Base-by-base conservation (phyloP, 257 asterid genomes). In the Eucommia ulmoides region DNA sequence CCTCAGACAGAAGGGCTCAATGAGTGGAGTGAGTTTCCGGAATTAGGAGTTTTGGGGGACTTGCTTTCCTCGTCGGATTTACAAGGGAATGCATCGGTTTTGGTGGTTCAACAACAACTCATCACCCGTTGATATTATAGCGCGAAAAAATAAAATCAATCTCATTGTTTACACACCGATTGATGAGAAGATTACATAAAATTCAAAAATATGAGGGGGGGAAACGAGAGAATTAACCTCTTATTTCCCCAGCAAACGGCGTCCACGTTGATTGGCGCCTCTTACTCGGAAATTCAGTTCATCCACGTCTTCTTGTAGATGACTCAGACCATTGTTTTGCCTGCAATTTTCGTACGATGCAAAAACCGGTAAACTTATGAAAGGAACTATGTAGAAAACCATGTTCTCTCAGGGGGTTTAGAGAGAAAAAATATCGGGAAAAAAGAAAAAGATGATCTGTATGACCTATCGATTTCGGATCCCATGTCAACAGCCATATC, bases 401-500 rank as follows among this genome's bases (percentile, higher is more conserved):
- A n/a, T n/a, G n/a, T n/a, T n/a, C n/a, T n/a, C n/a, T n/a, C n/a
- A n/a, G n/a, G n/a, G n/a, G n/a, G n/a, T n/a, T n/a, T n/a, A n/a
- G n/a, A n/a, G n/a, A n/a, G n/a, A n/a, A n/a, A n/a, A n/a, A n/a
- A n/a, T n/a, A n/a, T n/a, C n/a, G n/a, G n/a, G n/a, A n/a, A n/a
- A n/a, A n/a, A n/a, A n/a, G n/a, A n/a, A n/a, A n/a, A n/a, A n/a
- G n/a, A n/a, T n/a, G n/a, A n/a, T n/a, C n/a, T n/a, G n/a, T n/a
- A n/a, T n/a, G n/a, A 72, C 79, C 65, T 64, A 41, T 58, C 75
- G 35, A 73, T 59, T 57, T 74, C 77, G 17, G 67, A 56, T 25
- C 78, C 78, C 81, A 74, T 74, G 65, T 70, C 81, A 22, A 59
- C 16, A 33, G 81, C 81, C 81, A 74, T 74, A 12, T 26, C 54